Percentiles rank a stretch among this genome's conserved stretches.
Conservation (phyloP, 1,284 basidiomycete species). For the Rhodotorula glutinis region DNA sequence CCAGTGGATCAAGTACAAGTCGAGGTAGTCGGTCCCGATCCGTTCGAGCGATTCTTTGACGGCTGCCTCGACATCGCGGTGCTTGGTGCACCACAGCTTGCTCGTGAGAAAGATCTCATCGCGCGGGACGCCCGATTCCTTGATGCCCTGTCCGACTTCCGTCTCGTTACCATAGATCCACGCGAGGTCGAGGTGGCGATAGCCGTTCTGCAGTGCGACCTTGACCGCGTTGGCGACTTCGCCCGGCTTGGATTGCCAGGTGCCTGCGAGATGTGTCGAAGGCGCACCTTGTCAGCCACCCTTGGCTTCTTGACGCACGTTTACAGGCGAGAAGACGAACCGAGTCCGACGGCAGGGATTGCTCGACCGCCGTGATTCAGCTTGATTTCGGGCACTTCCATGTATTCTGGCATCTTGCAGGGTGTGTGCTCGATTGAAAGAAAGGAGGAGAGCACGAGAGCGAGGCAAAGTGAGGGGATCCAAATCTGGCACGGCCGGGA, state of each 20-base stretch:
- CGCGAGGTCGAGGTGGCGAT: slow-evolving; percentile 68
- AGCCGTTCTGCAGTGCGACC: slow-evolving; percentile 69
- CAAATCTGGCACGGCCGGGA: neutral
- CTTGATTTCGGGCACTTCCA: slow-evolving; percentile 7
- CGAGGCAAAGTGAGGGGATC: neutral
- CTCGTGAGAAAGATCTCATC: slow-evolving; percentile 77
- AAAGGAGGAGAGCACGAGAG: neutral
- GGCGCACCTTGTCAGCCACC: neutral
- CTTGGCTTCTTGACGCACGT: too few relatives aligned
- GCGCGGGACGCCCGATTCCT: slow-evolving; percentile 69
- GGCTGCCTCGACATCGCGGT: slow-evolving; percentile 63
- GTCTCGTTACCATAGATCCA: slow-evolving; percentile 53
- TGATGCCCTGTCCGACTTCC: slow-evolving; percentile 78
- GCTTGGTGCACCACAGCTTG: slow-evolving; percentile 56
- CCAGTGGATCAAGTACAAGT: slow-evolving; percentile 57
- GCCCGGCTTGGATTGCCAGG: slow-evolving; percentile 68
- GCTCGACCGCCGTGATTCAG: slow-evolving; percentile 3
- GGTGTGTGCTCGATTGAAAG: neutral
- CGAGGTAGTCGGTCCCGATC: slow-evolving; percentile 73
- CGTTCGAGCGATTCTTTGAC: slow-evolving; percentile 68
- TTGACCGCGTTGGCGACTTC: slow-evolving; percentile 53
- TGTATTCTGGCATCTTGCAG: slow-evolving; percentile 2
- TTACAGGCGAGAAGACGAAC: too few relatives aligned
- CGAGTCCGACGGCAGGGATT: slow-evolving; percentile 13
- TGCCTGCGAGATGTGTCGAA: slow-evolving; percentile 56